These are phyloP conservation scores for Rugonectria rugulosa DNA, from an alignment of 2,329 filamentous ascomycete genomes.

Conservation along the genomic window DNA sequence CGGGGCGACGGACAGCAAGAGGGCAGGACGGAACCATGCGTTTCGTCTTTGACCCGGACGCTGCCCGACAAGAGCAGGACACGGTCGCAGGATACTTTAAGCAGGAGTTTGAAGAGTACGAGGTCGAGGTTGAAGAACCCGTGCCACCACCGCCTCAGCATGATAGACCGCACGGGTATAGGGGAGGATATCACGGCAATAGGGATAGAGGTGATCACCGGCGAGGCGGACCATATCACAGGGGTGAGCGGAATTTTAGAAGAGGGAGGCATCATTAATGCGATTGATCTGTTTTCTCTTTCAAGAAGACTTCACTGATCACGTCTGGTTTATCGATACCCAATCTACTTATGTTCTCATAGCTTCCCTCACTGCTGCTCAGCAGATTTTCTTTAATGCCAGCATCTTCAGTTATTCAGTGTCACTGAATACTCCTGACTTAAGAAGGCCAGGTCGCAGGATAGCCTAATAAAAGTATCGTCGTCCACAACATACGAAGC, in stretches of 20 bases:
- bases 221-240: constrained; percentile 45
- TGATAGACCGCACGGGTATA: constrained; percentile 27
- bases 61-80: constrained; percentile 75
- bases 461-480: no score
- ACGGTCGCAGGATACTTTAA: constrained; percentile 73
- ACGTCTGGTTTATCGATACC: constrained; percentile 8
- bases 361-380: neutral
- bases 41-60: constrained; percentile 85
- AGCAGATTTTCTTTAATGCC: no score
- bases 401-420: neutral
- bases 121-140: constrained; percentile 77
- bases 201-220: constrained; percentile 44
- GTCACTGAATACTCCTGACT: neutral
- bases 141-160: constrained; percentile 46
- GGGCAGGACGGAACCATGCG: constrained; percentile 78
- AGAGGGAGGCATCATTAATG: constrained; percentile 43
- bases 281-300: constrained; percentile 5
- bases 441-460: no score
- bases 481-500: no score
- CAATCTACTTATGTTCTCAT: neutral
- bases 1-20: constrained; percentile 45
- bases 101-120: constrained; percentile 78
- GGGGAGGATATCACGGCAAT: constrained; percentile 43
- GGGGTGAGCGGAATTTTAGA: constrained; percentile 45
- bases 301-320: neutral